Conservation (phyloP, 176 grass and related monocot genomes). For the Puya raimondii region DNA sequence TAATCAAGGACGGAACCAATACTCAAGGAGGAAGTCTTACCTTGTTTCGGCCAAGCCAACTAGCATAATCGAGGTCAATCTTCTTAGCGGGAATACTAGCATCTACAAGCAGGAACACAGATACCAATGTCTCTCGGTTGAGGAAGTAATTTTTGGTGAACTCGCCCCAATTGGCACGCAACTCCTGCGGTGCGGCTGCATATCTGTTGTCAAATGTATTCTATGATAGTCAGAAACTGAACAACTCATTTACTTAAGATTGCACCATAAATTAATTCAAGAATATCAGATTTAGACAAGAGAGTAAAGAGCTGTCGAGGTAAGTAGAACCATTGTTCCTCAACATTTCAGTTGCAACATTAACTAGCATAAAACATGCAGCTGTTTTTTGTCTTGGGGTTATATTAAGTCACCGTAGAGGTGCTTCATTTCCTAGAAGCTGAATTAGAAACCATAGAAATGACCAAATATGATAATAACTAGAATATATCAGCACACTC, state of each 20-base stretch:
- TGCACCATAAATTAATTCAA: background rate
- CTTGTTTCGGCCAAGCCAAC: conserved; percentile 96
- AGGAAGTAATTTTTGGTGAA: conserved; percentile 93
- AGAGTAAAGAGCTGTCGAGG: background rate
- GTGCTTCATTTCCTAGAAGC: too few species aligned
- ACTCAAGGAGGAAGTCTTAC: conserved; percentile 26
- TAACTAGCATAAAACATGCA: too few species aligned
- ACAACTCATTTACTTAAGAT: conserved; percentile 11
- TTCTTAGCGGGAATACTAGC: conserved; percentile 95
- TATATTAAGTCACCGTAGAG: too few species aligned
- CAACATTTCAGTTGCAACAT: too few species aligned
- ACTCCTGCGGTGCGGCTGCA: conserved; percentile 80
- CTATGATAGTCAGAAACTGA: conserved; percentile 13
- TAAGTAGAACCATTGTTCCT: background rate
- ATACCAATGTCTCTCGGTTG: conserved; percentile 58
- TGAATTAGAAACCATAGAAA: too few species aligned
- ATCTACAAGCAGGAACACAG: conserved; percentile 94
- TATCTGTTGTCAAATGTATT: conserved; percentile 54
- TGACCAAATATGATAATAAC: too few species aligned
- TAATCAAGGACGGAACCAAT: background rate
- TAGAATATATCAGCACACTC: too few species aligned
- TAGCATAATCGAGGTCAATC: conserved; percentile 98
- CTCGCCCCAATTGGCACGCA: conserved; percentile 66
- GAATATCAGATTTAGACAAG: background rate
- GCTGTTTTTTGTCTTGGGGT: too few species aligned